Evolutionary conservation across 2,329 filamentous ascomycete species (phyloP), one percentile per base, ranked within the genome.

Genomic region (Aureobasidium sp.): DNA sequence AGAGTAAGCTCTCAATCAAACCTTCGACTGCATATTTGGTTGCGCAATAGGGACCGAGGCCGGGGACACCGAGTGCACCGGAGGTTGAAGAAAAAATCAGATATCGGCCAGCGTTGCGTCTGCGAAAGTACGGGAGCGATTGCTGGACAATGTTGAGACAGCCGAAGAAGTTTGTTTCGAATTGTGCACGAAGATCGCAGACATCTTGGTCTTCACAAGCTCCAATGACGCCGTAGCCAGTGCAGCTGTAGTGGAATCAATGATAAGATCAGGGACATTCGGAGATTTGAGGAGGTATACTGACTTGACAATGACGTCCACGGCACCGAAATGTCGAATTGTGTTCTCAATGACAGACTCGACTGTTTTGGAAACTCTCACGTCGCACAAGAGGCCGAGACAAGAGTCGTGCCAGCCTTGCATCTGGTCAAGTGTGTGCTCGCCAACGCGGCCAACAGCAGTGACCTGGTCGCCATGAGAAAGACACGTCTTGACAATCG

Each of bases 11-110:
- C 75, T 99, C 94, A 68, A 97, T 91, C 60, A 99, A 79, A 0
- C 93, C 94, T 72, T 99, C 94, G 4, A 96, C 91, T 0, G 94
- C 94, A 75, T 97, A 97, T 74, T 97, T 99, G 17, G 91, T 96
- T 1, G 94, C 94, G 74, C 93, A 97, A 72, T 96, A 97, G 0
- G 93, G 93, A 0, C 93, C 93, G 6, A 97, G 77, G 0, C 94
- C 94, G 0, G 94, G 94, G 0, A 97, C 91, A 1, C 93, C 94
- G n/a, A 97, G 82, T 0, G 93, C 90, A 5, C 94, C 94, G 36
- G 89, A 89, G 0, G 91, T 97, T 9, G 89, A 94, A 71, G 91
- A 96, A 77, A 97, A 97, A 66, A 97, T 96, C 56, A 97, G 81
- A 73, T 97, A 97, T 34, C 92, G 84, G 1, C 94, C 94, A 31